Conservation (phyloP, 108 stramenopile genomes). For the Aurantiochytrium sp. region DNA sequence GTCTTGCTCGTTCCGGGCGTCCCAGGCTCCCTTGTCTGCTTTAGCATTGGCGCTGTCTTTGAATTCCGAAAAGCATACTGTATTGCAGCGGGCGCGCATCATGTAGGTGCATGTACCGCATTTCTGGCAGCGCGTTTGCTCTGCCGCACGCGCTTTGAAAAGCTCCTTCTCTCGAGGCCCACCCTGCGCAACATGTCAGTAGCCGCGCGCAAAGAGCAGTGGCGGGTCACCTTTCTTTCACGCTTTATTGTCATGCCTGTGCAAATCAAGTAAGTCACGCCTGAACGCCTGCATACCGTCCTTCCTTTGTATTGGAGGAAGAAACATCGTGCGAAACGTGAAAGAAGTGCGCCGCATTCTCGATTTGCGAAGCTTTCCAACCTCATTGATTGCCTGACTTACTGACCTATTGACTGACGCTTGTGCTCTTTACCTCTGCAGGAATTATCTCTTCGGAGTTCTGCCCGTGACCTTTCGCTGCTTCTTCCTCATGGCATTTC, state of each 20-base stretch:
- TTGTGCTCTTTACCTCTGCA: not conserved
- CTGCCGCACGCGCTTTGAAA: not conserved
- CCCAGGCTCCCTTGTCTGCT: not conserved
- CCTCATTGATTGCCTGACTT: too few relatives aligned
- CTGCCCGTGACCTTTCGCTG: slow-evolving; percentile 5
- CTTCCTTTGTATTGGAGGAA: not conserved
- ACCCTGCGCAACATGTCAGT: not conserved
- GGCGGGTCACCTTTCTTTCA: not conserved
- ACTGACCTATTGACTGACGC: not conserved
- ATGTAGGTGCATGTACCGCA: not conserved
- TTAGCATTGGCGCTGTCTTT: not conserved
- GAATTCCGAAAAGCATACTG: not conserved
- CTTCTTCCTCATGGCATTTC: not conserved
- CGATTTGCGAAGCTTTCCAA: too few relatives aligned
- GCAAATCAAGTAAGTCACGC: not conserved
- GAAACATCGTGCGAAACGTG: not conserved
- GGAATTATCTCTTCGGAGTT: slow-evolving; percentile 7
- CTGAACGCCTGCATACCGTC: not conserved
- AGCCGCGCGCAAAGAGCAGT: not conserved
- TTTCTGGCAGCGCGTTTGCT: not conserved
- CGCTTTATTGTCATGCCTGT: slow-evolving; percentile 11
- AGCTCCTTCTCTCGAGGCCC: not conserved
- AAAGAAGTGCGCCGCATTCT: not conserved
- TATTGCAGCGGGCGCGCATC: not conserved
- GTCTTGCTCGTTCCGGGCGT: not conserved